Evolutionary conservation across 768 basidiomycete species (phyloP), one percentile per base, ranked within the genome.

Genomic region (Mycena indigotica): DNA sequence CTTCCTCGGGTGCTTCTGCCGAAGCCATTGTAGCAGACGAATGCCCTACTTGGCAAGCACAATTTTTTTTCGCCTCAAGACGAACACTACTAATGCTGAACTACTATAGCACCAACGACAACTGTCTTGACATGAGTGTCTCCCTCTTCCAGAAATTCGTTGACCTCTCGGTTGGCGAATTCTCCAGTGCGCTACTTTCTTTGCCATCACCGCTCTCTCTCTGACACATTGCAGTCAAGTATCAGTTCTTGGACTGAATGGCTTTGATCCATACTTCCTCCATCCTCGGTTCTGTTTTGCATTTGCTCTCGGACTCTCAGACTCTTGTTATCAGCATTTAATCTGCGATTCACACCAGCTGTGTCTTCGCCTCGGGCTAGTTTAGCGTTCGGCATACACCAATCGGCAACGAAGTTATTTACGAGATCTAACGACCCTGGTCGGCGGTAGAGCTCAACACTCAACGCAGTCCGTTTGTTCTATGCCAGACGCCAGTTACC

Each of bases 21-120:
- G 77, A 71, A 3, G 92, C 86, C 44, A 80, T 77, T 24, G 77
- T 97, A 61, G 90, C 82, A 13, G 93, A 94, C 64, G 86, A 80
- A 32, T 97, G 93, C 79, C 92, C 93, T 24, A 87, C 87, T 19
- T 96, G 93, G 75, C 50, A 66, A 26, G 10, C 41, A 15, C 24
- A n/a, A 38, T 45, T 8, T 6, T 45, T 45, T 8, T 45, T 8
- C 8, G 12, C 21, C 16, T 45, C 41, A 8, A 45, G n/a, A n/a
- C n/a, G n/a, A n/a, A n/a, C 41, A 10, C 41, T 10, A 12, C 10
- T 45, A 10, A 12, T 23, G 12, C 10, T 21, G 10, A 10, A 10
- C 19, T n/a, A 23, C 8, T 45, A n/a, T n/a, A n/a, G 61, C 57
- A 19, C 1, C 16, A 63, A 63, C 52, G 4, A 8, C 0, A 1